phyloP scores from a whole-genome alignment of 257 asterid species.

The Fraxinus cuspidata region DNA sequence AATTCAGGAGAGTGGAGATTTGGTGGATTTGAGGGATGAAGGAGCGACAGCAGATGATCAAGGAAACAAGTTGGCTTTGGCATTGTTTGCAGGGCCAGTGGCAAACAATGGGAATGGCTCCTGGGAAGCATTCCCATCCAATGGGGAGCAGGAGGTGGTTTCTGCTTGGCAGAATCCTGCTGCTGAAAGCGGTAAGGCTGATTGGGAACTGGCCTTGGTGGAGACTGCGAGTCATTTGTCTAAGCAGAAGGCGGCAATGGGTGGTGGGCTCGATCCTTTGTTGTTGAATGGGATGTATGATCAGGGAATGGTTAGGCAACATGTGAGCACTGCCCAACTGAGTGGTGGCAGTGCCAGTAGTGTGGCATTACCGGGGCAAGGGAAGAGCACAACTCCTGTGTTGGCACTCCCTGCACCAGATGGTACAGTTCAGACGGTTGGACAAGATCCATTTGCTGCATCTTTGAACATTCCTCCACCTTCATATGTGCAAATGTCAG shows the following conservation, averaged over 20 bases:
- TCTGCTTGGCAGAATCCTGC: constrained; percentile 96
- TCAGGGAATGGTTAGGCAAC: constrained; percentile 77
- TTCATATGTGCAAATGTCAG: constrained; percentile 79
- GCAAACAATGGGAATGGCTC: constrained; percentile 56
- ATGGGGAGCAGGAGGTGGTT: constrained; percentile 59
- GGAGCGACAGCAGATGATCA: constrained; percentile 78
- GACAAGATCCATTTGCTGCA: constrained; percentile 79
- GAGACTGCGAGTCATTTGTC: constrained; percentile 75
- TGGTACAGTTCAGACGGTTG: constrained; percentile 63
- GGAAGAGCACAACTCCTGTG: constrained; percentile 53
- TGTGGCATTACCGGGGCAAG: constrained; percentile 70
- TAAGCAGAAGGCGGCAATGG: constrained; percentile 68
- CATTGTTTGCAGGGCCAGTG: constrained; percentile 68
- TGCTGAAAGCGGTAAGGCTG: constrained; percentile 77
- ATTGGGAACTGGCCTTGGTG: constrained; percentile 84
- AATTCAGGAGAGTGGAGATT: constrained; percentile 50
- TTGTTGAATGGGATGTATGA: constrained; percentile 82
- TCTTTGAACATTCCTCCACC: constrained; percentile 73
- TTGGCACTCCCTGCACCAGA: constrained; percentile 88
- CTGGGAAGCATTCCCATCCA: constrained; percentile 76
- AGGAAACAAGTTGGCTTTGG: constrained; percentile 73
- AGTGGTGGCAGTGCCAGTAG: constrained; percentile 80
- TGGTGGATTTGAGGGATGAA: constrained; percentile 75
- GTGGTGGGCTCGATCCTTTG: constrained; percentile 76
- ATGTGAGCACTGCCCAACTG: constrained; percentile 47